Evolutionary conservation across 257 asterid species (phyloP).

Genomic region (Coffea eugenioides): DNA sequence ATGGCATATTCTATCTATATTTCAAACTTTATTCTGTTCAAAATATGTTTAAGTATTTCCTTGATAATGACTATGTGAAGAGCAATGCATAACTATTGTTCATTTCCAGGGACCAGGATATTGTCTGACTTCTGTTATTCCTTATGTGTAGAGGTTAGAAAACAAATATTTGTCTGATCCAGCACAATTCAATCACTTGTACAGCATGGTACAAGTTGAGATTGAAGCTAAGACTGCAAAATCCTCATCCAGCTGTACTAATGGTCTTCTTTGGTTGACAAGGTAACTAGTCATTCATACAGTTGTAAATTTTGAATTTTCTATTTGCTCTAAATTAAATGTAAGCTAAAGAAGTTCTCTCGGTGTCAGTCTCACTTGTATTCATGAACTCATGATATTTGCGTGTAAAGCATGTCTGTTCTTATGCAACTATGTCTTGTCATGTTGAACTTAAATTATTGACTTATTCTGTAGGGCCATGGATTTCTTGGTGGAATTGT

Average conservation of each 20-base stretch:
- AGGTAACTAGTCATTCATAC: constrained; percentile 43
- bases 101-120: background rate
- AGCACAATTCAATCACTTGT: constrained; percentile 59
- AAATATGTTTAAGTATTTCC: background rate
- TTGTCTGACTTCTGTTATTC: constrained; percentile 13
- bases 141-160: constrained; percentile 69
- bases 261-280: constrained; percentile 98
- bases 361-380: background rate
- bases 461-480: constrained; percentile 62
- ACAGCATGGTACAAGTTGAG: constrained; percentile 90
- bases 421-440: background rate
- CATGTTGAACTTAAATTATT: background rate
- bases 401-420: constrained; percentile 13
- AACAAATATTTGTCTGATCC: constrained; percentile 71
- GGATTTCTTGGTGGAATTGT: constrained; percentile 90
- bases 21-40: background rate
- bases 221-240: constrained; percentile 85
- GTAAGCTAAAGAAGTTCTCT: background rate
- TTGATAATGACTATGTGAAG: background rate
- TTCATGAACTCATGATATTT: constrained; percentile 1
- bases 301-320: constrained; percentile 7
- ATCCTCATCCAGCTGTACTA: constrained; percentile 92
- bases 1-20: background rate
- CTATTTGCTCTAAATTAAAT: background rate
- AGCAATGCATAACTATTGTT: background rate